Evolutionary conservation across 1,284 basidiomycete species (phyloP).

Genomic region (Ganoderma sinense): DNA sequence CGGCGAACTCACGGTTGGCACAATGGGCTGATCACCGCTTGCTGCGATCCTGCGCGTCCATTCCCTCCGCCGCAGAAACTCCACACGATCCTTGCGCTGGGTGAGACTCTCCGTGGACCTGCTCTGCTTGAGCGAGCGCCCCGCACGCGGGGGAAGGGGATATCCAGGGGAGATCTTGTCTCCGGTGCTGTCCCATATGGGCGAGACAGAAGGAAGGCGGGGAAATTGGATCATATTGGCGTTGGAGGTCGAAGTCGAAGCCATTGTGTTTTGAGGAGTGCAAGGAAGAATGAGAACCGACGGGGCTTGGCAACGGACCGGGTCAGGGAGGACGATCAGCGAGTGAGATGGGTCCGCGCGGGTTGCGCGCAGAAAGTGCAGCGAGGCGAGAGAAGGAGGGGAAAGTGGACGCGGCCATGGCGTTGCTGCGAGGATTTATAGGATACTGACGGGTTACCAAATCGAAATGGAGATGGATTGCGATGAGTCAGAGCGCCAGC

Average conservation of each 20-base stretch:
- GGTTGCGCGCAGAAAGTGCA: slow-evolving; percentile 2
- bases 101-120: slow-evolving; percentile 36
- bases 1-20: slow-evolving; percentile 25
- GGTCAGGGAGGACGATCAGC: background rate
- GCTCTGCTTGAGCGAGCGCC: slow-evolving; percentile 28
- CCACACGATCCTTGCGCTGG: slow-evolving; percentile 40
- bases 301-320: slow-evolving; percentile 3
- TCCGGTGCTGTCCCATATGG: slow-evolving; percentile 15
- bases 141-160: slow-evolving; percentile 12
- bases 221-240: slow-evolving; percentile 31
- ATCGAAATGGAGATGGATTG: slow-evolving; percentile 22
- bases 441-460: slow-evolving; percentile 10
- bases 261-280: slow-evolving; percentile 12
- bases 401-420: slow-evolving; percentile 2
- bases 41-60: slow-evolving; percentile 42
- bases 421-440: slow-evolving; percentile 18
- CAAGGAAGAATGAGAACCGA: background rate
- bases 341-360: background rate
- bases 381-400: slow-evolving; percentile 10
- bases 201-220: slow-evolving; percentile 19
- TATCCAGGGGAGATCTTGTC: slow-evolving; percentile 14
- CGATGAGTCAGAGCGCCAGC: slow-evolving; percentile 28
- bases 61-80: slow-evolving; percentile 43
- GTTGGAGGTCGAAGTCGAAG: slow-evolving; percentile 15
- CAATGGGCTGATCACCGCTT: slow-evolving; percentile 37